Percentiles rank a stretch among this genome's conserved stretches.
phyloP scores from a whole-genome alignment of 805 yeast species.

The Teunomyces lycoperdinae region DNA sequence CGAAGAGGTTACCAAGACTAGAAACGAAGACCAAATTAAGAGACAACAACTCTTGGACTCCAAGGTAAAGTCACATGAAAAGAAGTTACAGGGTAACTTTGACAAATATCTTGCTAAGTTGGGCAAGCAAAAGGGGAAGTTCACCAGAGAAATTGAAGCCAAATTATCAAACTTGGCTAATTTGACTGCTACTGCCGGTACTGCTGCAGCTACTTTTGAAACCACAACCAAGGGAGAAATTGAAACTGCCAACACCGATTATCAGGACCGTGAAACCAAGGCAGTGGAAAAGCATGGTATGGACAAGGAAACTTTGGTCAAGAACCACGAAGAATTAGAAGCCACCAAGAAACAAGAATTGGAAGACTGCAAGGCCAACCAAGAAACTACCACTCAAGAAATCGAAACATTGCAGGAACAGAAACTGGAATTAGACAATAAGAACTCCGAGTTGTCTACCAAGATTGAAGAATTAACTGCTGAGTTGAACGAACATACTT shows the following conservation, averaged over 20 bases:
- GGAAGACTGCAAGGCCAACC: conserved; percentile 39
- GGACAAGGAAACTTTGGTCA: conserved; percentile 41
- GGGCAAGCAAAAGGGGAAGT: conserved; percentile 34
- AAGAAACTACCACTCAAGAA: conserved; percentile 41
- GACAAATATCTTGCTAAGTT: conserved; percentile 37
- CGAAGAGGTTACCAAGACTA: conserved; percentile 45
- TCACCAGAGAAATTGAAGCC: conserved; percentile 41
- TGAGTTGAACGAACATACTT: conserved; percentile 38
- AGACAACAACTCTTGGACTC: conserved; percentile 36
- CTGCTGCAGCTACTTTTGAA: conserved; percentile 37
- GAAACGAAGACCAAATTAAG: conserved; percentile 42
- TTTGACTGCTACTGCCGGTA: conserved; percentile 25
- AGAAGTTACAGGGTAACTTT: conserved; percentile 34
- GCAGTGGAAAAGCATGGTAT: conserved; percentile 46
- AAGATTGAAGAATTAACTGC: conserved; percentile 43
- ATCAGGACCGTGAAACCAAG: conserved; percentile 43
- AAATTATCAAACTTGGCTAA: conserved; percentile 24
- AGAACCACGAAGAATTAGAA: conserved; percentile 44
- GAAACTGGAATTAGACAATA: conserved; percentile 38
- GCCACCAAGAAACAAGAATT: conserved; percentile 44
- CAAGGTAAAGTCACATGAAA: conserved; percentile 34
- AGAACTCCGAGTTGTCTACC: conserved; percentile 35
- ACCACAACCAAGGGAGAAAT: conserved; percentile 41
- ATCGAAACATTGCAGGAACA: conserved; percentile 45
- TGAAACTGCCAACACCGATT: conserved; percentile 44